Conservation (phyloP, 2,329 filamentous ascomycete genomes). For the Colletotrichum tofieldiae region DNA sequence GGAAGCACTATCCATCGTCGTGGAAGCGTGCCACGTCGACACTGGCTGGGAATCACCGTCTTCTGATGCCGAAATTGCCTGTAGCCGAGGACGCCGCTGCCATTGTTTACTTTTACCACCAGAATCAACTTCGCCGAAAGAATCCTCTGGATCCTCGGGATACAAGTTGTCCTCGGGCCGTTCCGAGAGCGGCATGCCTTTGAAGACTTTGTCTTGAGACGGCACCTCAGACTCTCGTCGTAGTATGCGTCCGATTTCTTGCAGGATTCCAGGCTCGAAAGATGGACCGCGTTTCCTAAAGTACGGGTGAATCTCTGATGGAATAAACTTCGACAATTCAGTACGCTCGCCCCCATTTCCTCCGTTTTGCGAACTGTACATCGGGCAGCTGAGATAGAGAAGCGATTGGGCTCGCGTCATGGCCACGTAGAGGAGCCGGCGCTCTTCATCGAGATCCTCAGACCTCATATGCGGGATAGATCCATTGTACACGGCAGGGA, state of each 20-base stretch:
- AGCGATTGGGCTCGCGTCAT: conserved; percentile 95
- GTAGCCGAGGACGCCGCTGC: conserved; percentile 28
- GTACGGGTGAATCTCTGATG: conserved; percentile 55
- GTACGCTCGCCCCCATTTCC: conserved; percentile 67
- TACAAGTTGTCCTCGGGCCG: conserved; percentile 78
- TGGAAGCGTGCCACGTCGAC: conserved; percentile 51
- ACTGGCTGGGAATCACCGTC: conserved; percentile 8
- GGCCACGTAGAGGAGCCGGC: conserved; percentile 91
- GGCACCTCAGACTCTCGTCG: conserved; percentile 69
- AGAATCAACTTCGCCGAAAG: conserved; percentile 8
- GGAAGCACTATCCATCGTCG: conserved; percentile 73
- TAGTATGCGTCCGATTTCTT: conserved; percentile 80
- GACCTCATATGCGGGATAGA: conserved; percentile 91
- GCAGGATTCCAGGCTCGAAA: conserved; percentile 74
- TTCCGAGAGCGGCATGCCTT: conserved; percentile 67
- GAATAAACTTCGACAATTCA: conserved; percentile 80
- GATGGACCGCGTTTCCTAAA: conserved; percentile 78
- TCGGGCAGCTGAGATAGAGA: conserved; percentile 87
- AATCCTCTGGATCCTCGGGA: conserved; percentile 60
- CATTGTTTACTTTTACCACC: conserved; percentile 32
- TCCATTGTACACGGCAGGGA: conserved; percentile 90
- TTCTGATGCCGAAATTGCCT: conserved; percentile 14
- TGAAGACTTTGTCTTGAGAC: conserved; percentile 67
- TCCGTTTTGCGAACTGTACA: conserved; percentile 73
- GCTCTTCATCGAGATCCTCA: conserved; percentile 90